phyloP scores from a whole-genome alignment of 352 stramenopile genomes.

The Blastocystis sp. region DNA sequence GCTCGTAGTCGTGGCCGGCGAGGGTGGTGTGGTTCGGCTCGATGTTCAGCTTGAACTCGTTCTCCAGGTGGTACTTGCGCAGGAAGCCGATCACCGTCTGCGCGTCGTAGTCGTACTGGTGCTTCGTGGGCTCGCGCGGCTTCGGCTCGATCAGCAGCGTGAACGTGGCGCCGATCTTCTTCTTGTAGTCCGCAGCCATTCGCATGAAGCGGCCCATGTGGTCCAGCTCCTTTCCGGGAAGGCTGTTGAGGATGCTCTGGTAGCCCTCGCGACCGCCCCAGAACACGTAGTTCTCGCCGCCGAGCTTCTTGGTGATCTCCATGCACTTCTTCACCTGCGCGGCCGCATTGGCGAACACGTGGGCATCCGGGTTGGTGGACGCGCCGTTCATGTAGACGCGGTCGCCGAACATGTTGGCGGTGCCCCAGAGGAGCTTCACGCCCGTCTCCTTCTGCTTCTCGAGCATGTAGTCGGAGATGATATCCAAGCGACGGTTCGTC shows the following conservation, averaged over 20 bases:
- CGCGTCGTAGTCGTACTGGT: slow-evolving; percentile 85
- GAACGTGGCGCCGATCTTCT: slow-evolving; percentile 77
- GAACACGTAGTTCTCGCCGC: slow-evolving; percentile 82
- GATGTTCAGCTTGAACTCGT: slow-evolving; percentile 84
- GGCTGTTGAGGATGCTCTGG: slow-evolving; percentile 80
- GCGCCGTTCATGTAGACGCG: slow-evolving; percentile 81
- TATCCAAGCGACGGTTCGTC: slow-evolving; percentile 74
- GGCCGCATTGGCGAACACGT: slow-evolving; percentile 79
- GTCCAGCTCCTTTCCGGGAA: slow-evolving; percentile 79
- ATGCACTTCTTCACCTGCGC: slow-evolving; percentile 82
- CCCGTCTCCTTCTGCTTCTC: slow-evolving; percentile 78
- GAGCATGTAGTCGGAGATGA: slow-evolving; percentile 75
- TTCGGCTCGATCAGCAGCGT: slow-evolving; percentile 83
- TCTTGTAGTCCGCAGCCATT: slow-evolving; percentile 80
- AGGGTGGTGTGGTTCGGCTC: slow-evolving; percentile 84
- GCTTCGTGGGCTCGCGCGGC: slow-evolving; percentile 81
- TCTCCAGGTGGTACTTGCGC: slow-evolving; percentile 77
- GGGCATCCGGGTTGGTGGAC: slow-evolving; percentile 81
- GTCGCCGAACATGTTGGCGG: slow-evolving; percentile 80
- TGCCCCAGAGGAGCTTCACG: slow-evolving; percentile 80
- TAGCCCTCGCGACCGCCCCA: slow-evolving; percentile 82
- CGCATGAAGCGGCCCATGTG: slow-evolving; percentile 81
- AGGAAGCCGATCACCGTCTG: slow-evolving; percentile 82
- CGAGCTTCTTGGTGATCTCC: slow-evolving; percentile 81
- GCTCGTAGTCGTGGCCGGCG: slow-evolving; percentile 80